Base-by-base conservation (phyloP, 176 grass and related monocot species). In the Panicum miliaceum region DNA sequence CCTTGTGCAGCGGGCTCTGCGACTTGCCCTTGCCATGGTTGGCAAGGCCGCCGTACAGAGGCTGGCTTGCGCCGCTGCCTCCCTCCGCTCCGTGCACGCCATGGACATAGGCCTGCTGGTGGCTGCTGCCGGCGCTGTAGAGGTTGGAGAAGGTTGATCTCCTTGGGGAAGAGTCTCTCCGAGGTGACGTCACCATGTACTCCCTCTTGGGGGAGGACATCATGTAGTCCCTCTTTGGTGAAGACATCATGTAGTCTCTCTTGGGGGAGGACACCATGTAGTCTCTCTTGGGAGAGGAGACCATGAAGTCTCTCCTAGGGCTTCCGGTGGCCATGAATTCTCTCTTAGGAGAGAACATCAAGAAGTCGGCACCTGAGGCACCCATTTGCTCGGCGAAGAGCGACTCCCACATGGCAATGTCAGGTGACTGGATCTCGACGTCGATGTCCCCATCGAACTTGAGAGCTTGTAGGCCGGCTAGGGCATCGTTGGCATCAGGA, bases 361-460 rank as follows among this genome's bases (percentile, higher is more conserved):
- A 76, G 86, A 94, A 94, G 72, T 94, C 89, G 16, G 20, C 58
- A 2, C 77, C 42, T 0, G 83, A 72, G 7, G 52, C 19, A 26
- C 87, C 89, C 16, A 91, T 65, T 50, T 91, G 92, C 46, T 94
- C 92, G 37, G 89, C 84, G 22, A 94, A 86, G 65, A 94, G 53
- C 3, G 86, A 94, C 60, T 94, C 92, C 89, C 89, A 91, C 29
- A 94, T 32, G 23, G 86, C 64, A 27, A 83, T 71, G 43, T 94
- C 92, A 0, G 89, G 89, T 53, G 92, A 91, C 73, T 94, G 84
- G 71, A 94, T 81, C 89, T 94, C 89, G 10, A 37, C 58, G 19
- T 86, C 86, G 35, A 78, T 65, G 45, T 90, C 91, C 6, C 64
- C 71, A 6, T 94, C 92, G 36, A 91, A 91, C 71, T 76, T 73